phyloP scores from a whole-genome alignment of 306 rosid species.

The Comarum palustre region DNA sequence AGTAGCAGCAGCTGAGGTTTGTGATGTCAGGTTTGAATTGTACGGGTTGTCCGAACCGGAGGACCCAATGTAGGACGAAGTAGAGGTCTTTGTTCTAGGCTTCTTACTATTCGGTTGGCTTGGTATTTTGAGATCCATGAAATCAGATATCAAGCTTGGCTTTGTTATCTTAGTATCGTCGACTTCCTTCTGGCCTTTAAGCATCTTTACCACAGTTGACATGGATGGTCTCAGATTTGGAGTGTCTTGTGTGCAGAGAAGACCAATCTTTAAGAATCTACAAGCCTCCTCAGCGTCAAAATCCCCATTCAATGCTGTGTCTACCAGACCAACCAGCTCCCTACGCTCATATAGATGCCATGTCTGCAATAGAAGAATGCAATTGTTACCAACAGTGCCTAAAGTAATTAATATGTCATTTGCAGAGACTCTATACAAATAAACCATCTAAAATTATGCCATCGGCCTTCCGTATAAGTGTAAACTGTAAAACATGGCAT shows the following conservation, averaged over 20 bases:
- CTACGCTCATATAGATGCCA: constrained; percentile 66
- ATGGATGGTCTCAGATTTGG: constrained; percentile 83
- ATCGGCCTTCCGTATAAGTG: too few species aligned
- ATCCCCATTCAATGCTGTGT: constrained; percentile 53
- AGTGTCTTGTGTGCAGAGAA: constrained; percentile 87
- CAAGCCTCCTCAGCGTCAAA: constrained; percentile 85
- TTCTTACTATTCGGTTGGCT: constrained; percentile 22
- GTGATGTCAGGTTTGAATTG: constrained; percentile 36
- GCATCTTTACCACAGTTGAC: constrained; percentile 89
- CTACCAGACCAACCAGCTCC: constrained; percentile 62
- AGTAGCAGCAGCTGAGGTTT: constrained; percentile 40
- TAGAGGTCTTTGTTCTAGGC: constrained; percentile 10
- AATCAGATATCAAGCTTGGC: constrained; percentile 84
- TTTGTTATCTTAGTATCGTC: constrained; percentile 51
- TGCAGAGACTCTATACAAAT: constrained; percentile 16
- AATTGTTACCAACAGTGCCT: constrained; percentile 13
- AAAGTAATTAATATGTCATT: constrained; percentile 1
- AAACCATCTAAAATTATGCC: background rate
- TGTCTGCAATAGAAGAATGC: constrained; percentile 45
- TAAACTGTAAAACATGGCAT: too few species aligned
- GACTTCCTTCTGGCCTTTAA: constrained; percentile 49
- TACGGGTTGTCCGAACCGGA: constrained; percentile 49
- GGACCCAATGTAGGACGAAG: constrained; percentile 29
- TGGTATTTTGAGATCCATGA: constrained; percentile 73
- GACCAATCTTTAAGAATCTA: constrained; percentile 67